phyloP scores from a whole-genome alignment of 805 yeast genomes.

The Ogataea sp. region DNA sequence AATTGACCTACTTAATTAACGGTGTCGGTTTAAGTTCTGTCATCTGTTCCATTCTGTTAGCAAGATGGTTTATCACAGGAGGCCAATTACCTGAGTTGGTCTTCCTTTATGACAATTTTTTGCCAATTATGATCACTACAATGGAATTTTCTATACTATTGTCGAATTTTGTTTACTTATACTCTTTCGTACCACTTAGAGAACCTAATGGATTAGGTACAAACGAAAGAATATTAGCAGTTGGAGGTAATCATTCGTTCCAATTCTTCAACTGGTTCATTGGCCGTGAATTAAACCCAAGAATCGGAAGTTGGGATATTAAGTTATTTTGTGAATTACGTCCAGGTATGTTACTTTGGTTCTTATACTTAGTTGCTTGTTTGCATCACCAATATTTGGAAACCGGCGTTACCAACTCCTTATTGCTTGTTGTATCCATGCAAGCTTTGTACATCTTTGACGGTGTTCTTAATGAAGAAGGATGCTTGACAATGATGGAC shows the following conservation, averaged over 20 bases:
- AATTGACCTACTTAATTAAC: constrained; percentile 69
- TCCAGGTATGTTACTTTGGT: constrained; percentile 90
- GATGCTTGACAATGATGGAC: constrained; percentile 90
- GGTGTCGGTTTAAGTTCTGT: constrained; percentile 52
- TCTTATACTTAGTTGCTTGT: constrained; percentile 67
- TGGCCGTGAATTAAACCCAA: constrained; percentile 92
- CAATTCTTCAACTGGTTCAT: constrained; percentile 87
- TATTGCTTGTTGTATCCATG: constrained; percentile 56
- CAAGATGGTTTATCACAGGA: constrained; percentile 43
- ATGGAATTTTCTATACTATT: constrained; percentile 56
- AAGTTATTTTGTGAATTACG: constrained; percentile 89
- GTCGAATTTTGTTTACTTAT: constrained; percentile 55
- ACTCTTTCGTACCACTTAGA: constrained; percentile 56
- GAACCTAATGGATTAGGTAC: constrained; percentile 44
- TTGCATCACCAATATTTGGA: constrained; percentile 70
- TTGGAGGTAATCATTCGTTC: constrained; percentile 80
- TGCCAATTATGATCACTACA: constrained; percentile 57
- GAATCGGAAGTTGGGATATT: constrained; percentile 78
- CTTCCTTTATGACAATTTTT: constrained; percentile 60
- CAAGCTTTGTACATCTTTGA: constrained; percentile 84
- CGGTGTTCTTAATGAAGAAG: constrained; percentile 88
- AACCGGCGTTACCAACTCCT: constrained; percentile 62
- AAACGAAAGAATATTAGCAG: constrained; percentile 65
- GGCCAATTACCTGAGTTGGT: constrained; percentile 61
- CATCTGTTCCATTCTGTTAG: constrained; percentile 30